A percentile compares a stretch with the other conserved stretches of the same genome.
Conservation (phyloP, 2,329 filamentous ascomycete genomes). For the Fusarium veterinarium region DNA sequence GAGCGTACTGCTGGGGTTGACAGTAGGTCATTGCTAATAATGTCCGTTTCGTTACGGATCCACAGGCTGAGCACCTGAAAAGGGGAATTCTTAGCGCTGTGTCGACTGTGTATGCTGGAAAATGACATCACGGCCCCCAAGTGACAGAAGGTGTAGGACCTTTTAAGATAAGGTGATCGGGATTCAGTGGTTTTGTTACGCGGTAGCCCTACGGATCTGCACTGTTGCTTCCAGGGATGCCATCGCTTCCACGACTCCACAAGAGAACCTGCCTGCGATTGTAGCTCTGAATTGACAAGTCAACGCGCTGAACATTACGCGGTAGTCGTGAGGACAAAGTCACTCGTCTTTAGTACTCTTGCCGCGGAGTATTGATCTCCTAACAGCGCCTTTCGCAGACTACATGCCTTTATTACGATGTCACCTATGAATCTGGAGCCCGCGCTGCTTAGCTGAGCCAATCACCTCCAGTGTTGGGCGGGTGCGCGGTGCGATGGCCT, state of each 20-base stretch:
- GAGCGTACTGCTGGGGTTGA: background rate
- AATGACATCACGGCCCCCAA: background rate
- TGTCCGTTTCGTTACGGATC: too few species aligned
- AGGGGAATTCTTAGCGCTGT: background rate
- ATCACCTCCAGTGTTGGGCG: background rate
- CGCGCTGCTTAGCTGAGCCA: rapidly evolving
- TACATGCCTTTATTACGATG: background rate
- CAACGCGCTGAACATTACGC: rapidly evolving
- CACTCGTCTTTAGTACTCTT: too few species aligned
- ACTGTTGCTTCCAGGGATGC: background rate
- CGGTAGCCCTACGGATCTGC: background rate
- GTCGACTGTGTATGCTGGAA: rapidly evolving
- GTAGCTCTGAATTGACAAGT: background rate
- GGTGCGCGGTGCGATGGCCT: rapidly evolving
- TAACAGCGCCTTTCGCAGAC: background rate
- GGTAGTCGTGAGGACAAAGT: rapidly evolving
- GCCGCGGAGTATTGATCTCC: too few species aligned
- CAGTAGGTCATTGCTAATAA: too few species aligned
- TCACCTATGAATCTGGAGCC: too few species aligned
- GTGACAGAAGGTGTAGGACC: background rate
- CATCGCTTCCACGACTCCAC: background rate
- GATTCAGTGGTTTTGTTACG: background rate
- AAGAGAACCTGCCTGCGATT: rapidly evolving
- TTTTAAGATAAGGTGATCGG: rapidly evolving
- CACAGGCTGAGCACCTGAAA: background rate